Percentiles rank a stretch among this genome's conserved stretches.
Conservation (phyloP, 805 yeast genomes). For the Yamadazyma kitorensis region DNA sequence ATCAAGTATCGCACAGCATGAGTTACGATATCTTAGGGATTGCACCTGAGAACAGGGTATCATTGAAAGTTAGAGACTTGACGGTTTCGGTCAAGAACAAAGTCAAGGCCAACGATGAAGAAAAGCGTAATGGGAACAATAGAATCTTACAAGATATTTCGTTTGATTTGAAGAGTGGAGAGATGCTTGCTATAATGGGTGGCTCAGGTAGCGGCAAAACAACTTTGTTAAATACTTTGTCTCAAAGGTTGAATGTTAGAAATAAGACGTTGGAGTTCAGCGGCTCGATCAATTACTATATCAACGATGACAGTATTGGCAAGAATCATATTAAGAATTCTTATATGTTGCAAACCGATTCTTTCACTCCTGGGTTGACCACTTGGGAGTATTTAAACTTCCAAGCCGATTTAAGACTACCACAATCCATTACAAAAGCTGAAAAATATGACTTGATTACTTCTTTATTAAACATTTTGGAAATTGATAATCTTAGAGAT, state of each 20-base stretch:
- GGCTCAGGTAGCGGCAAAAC: conserved; percentile 90
- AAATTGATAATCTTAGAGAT: conserved; percentile 60
- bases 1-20: too few species aligned
- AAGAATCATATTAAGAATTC: conserved; percentile 38
- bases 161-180: conserved; percentile 56
- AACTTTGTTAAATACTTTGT: conserved; percentile 65
- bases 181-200: conserved; percentile 78
- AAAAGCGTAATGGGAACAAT: background rate
- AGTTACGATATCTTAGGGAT: conserved; percentile 16
- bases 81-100: conserved; percentile 16
- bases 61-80: conserved; percentile 17
- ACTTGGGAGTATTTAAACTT: conserved; percentile 66
- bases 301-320: conserved; percentile 7
- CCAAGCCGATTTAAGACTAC: conserved; percentile 71
- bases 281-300: conserved; percentile 40
- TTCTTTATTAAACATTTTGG: conserved; percentile 60
- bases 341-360: conserved; percentile 75
- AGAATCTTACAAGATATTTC: conserved; percentile 45
- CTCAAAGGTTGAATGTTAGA: conserved; percentile 46
- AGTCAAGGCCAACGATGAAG: conserved; percentile 7
- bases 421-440: conserved; percentile 37
- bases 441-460: conserved; percentile 53
- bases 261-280: conserved; percentile 38
- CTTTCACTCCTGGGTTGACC: conserved; percentile 66
- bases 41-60: conserved; percentile 42